Evolutionary conservation across 148 eudicot species (phyloP), one percentile per base, ranked within the genome.

Genomic region (Chenopodium suecicum): DNA sequence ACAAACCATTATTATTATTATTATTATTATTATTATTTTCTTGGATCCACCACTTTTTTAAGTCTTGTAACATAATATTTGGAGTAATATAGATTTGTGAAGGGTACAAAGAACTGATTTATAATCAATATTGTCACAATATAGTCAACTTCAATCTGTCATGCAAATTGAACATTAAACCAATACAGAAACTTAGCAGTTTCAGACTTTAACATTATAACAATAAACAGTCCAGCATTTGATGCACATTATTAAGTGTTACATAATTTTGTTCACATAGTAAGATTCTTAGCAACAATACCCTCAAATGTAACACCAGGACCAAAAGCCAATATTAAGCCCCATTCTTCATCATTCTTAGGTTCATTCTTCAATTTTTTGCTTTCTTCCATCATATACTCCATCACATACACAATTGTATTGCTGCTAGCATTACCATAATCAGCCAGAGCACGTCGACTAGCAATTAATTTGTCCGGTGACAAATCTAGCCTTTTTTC

Each of bases 261-360:
- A 62, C 75, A 17, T 41, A 17, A 1, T 23, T 48, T 34, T 41
- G 20, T 52, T 90, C 84, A 94, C 70, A 78, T 76, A 77, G 84
- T 84, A 6, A 94, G 92, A 81, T 88, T 92, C 83, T 91, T 89
- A 29, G 99, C 91, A 82, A 96, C 98, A 79, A 96, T 92, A 9
- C 99, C 98, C 82, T 96, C 99, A 70, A 96, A 90, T 37, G 98
- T 92, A 73, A 96, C 84, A 22, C 99, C 99, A 64, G 98, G 99
- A 0, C 98, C 98, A 83, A 96, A 96, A 76, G 99, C 99, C 85
- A 96, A 85, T 17, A 94, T 89, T 88, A 94, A 83, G 10, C 98
- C 99, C 99, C 98, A 96, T 69, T 96, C 97, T 75, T 83, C 81
- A 27, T 81, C 86, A 81, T 56, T 83, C 75, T 69, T 78, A 71